Evolutionary conservation across 768 basidiomycete species (phyloP).

Genomic region (Sporobolomyces phaffii): DNA sequence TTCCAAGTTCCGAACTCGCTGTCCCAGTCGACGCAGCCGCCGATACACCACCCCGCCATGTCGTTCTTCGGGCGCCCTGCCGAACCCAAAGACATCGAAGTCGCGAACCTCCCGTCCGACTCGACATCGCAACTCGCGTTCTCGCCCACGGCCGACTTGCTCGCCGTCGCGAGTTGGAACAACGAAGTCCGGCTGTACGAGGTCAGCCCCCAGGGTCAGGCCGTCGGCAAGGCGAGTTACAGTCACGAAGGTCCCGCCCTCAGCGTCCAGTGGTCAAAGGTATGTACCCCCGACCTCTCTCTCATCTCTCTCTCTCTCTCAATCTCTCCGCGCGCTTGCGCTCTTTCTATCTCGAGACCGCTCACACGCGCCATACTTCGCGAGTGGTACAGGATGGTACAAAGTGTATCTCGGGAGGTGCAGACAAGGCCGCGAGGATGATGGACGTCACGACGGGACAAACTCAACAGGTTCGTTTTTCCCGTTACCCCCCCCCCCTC

Average conservation of each 20-base stretch:
- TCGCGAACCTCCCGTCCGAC: constrained; percentile 72
- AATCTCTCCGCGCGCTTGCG: background rate
- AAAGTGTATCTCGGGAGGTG: constrained; percentile 84
- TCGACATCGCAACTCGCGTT: constrained; percentile 80
- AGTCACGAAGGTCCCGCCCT: constrained; percentile 83
- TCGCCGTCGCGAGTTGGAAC: constrained; percentile 91
- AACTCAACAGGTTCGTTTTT: constrained; percentile 69
- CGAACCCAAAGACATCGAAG: constrained; percentile 70
- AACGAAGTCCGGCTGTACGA: constrained; percentile 88
- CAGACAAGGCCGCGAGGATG: constrained; percentile 91
- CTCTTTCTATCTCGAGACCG: background rate
- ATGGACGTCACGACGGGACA: constrained; percentile 82
- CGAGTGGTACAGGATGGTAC: constrained; percentile 59
- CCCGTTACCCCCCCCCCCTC: constrained; percentile 57
- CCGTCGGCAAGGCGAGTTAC: constrained; percentile 85
- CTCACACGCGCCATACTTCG: too few species aligned
- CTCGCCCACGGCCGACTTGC: constrained; percentile 75
- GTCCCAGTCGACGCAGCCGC: background rate
- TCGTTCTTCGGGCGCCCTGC: constrained; percentile 36
- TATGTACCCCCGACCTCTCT: too few species aligned
- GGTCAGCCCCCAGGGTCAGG: constrained; percentile 65
- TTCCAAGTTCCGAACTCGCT: too few species aligned
- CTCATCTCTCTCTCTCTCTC: too few species aligned
- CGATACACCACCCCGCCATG: constrained; percentile 8
- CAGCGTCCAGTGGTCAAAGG: constrained; percentile 85